Conservation (phyloP, 2,329 filamentous ascomycete species). For the Cadophora luteo-olivacea region DNA sequence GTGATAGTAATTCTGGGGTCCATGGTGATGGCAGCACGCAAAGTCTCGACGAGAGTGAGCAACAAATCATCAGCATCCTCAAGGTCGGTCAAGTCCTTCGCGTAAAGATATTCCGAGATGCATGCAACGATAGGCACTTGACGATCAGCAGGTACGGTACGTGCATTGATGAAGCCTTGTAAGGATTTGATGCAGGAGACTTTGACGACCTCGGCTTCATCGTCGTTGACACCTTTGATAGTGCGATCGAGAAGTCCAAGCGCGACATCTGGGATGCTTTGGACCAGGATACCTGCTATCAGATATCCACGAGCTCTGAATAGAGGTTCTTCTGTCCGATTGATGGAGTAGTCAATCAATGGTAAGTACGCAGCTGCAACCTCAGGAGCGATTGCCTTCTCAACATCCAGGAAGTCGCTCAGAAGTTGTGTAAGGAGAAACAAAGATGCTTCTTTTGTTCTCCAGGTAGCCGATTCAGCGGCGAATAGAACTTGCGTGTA, state of each 20-base stretch:
- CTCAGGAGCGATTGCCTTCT: constrained; percentile 72
- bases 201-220: constrained; percentile 86
- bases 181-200: constrained; percentile 89
- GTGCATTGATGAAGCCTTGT: constrained; percentile 66
- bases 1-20: constrained; percentile 78
- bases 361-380: constrained; percentile 78
- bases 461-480: constrained; percentile 58
- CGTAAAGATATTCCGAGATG: constrained; percentile 75
- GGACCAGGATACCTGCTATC: constrained; percentile 79
- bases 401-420: constrained; percentile 81
- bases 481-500: constrained; percentile 79
- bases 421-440: constrained; percentile 86
- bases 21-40: constrained; percentile 82
- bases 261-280: constrained; percentile 66
- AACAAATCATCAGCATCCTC: constrained; percentile 91
- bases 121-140: constrained; percentile 68
- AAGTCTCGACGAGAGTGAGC: constrained; percentile 85
- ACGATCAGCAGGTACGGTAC: constrained; percentile 57
- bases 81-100: constrained; percentile 82
- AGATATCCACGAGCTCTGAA: constrained; percentile 87
- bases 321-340: constrained; percentile 72
- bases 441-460: constrained; percentile 78
- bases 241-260: constrained; percentile 73
- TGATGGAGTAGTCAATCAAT: constrained; percentile 80
- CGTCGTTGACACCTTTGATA: constrained; percentile 75